Evolutionary conservation across 352 stramenopile species (phyloP), one percentile per base, ranked within the genome.

Genomic region (Globisporangium paroecandrum): DNA sequence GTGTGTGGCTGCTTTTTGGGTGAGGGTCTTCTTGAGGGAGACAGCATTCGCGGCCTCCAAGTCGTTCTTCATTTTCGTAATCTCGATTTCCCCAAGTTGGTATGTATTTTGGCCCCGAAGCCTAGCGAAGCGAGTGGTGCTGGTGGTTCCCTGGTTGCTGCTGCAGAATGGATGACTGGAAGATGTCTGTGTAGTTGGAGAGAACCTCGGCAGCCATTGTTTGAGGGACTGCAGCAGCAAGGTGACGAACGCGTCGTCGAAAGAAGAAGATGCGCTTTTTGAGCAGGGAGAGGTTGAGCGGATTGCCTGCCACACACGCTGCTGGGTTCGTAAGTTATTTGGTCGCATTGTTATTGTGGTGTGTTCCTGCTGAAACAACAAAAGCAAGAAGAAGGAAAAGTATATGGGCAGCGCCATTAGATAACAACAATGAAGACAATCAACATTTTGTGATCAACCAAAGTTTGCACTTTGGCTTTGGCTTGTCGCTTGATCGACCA

Each of bases 291-390:
- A 46, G 9, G 5, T 20, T 9, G 46, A n/a, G 22, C 13, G 7
- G 41, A 22, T 49, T n/a, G 2, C 41, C 41, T 24, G 43, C 43
- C 43, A 51, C 43, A 20, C 32, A 32, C 10, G 56, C 7, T 13
- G 32, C 20, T 25, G 55, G 56, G 12, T 49, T 62, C 56, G n/a
- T 62, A 62, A 62, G 32, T 62, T 62, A 62, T 62, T 62, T 49
- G 32, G n/a, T 62, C 32, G 32, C 55, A 60, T 36, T 60, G 2
- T 51, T 51, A 51, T 51, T 24, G 43, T 22, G 18, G n/a, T 51
- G 43, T 24, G 18, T n/a, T 51, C 6, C 43, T 51, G 43, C 2
- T 22, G 43, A 22, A 24, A 22, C 18, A 51, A 51, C 43, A 12
- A 10, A 51, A 51, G n/a, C 43, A 51, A 51, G 6, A 22, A 51